Evolutionary conservation across 352 stramenopile genomes (phyloP).

Genomic region (Phytophthora fragariae): DNA sequence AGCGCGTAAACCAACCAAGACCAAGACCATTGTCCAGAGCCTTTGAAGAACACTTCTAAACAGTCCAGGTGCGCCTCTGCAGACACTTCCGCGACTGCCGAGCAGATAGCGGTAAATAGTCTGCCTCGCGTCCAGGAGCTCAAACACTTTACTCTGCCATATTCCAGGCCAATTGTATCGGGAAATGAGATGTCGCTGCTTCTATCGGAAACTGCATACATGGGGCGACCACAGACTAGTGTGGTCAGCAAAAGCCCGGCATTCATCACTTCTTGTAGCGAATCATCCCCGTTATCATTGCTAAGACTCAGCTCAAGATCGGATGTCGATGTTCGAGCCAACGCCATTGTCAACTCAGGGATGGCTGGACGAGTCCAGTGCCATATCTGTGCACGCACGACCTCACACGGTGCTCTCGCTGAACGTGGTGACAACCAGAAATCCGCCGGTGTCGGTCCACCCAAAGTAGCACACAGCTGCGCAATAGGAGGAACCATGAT

Average conservation of each 20-base stretch:
- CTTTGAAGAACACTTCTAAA: background rate
- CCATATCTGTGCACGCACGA: background rate
- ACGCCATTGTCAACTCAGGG: background rate
- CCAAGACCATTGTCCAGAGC: background rate
- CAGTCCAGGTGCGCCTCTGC: background rate
- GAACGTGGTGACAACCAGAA: background rate
- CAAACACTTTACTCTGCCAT: background rate
- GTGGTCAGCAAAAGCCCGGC: background rate
- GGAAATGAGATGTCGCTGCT: background rate
- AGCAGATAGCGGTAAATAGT: background rate
- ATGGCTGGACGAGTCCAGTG: background rate
- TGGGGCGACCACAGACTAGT: background rate
- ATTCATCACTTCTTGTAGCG: background rate
- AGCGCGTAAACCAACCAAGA: background rate
- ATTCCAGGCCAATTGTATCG: background rate
- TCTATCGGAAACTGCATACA: background rate
- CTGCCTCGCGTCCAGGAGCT: background rate
- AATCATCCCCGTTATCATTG: background rate
- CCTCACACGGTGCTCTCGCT: background rate
- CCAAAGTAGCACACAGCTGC: background rate
- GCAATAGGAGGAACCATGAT: background rate
- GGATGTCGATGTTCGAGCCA: background rate
- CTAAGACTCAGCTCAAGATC: background rate
- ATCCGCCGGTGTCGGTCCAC: no score
- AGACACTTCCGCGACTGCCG: background rate